Base-by-base conservation (phyloP, 257 asterid genomes). In the Knoxia roxburghii region DNA sequence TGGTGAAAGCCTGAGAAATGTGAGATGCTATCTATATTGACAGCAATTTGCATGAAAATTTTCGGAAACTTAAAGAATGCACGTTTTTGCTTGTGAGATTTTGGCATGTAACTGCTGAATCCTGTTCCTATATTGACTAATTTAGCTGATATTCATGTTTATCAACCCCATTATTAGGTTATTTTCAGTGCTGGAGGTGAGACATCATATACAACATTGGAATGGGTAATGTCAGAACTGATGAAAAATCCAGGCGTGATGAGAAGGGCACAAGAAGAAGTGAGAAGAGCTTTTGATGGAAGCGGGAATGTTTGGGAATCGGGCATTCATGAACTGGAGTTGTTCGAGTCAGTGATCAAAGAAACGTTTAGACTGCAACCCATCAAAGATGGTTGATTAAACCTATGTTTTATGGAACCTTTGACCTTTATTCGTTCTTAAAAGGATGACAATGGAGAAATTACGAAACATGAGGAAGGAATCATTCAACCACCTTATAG, bases 211-310 rank as follows among this genome's bases (percentile, higher is more conserved):
- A 32, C 64, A 8, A 35, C 46, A 13, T 9, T 59, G 46, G 64
- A 59, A 8, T 59, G 64, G 64, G 46, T 46, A 33, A 59, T 59
- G 46, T 32, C 64, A 32, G 64, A 59, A 8, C 17, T 59, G 64
- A 21, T 59, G 46, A 59, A 6, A 20, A 33, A 59, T 33, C 64
- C 45, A 35, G 46, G 14, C 15, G 46, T 59, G 29, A 32, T 59
- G 64, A 59, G 33, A 12, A 59, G 27, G 46, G 46, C 64, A 59
- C 64, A 59, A 21, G 46, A 59, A 59, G 64, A 59, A 59, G 64
- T 59, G 46, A 59, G 64, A n/a, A 35, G 18, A 59, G 46, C 12
- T 30, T 59, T 59, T 7, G 46, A 18, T 8, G 7, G 26, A 32
- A 32, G 21, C 5, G 64, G 64, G 17, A 32, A 33, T 20, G 46